Percentiles rank a stretch among this genome's conserved stretches.
Evolutionary conservation across 805 yeast species (phyloP).

Genomic region (Metschnikowia drakensbergensis): DNA sequence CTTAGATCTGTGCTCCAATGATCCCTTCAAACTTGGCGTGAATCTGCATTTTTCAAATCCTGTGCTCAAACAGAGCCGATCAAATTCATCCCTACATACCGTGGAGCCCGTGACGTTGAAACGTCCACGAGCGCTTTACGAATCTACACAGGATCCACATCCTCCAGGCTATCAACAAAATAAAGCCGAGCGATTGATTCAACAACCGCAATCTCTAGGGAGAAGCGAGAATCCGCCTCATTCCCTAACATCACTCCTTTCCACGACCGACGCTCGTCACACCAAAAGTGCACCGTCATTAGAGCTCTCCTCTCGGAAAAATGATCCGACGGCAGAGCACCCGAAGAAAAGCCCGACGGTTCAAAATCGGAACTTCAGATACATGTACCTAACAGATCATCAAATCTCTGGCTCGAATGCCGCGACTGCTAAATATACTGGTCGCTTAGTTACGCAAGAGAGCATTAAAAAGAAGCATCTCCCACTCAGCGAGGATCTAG

Average conservation of each 20-base stretch:
- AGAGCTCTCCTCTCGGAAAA: not conserved
- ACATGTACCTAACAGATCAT: conserved; percentile 2
- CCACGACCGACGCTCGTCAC: not conserved
- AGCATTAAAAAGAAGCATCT: not conserved
- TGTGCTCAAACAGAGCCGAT: not conserved
- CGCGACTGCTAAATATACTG: not conserved
- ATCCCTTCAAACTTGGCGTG: not conserved
- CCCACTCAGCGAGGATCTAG: not conserved
- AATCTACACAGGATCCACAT: not conserved
- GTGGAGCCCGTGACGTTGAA: not conserved
- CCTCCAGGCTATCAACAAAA: not conserved
- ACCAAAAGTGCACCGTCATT: not conserved
- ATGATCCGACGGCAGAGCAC: not conserved
- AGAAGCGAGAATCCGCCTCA: not conserved
- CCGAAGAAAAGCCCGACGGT: not conserved
- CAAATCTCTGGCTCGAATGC: not conserved
- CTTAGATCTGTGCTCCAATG: not conserved
- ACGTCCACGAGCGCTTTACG: not conserved
- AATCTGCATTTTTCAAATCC: not conserved
- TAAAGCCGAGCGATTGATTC: not conserved
- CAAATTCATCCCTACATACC: not conserved
- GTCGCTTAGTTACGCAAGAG: not conserved
- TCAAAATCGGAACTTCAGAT: conserved; percentile 1
- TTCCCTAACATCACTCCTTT: not conserved
- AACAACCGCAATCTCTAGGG: not conserved